Percentiles rank a stretch among this genome's conserved stretches.
These are phyloP conservation scores for Candida sp. DNA, from an alignment of 1,139 yeast genomes.

Conservation along the genomic window DNA sequence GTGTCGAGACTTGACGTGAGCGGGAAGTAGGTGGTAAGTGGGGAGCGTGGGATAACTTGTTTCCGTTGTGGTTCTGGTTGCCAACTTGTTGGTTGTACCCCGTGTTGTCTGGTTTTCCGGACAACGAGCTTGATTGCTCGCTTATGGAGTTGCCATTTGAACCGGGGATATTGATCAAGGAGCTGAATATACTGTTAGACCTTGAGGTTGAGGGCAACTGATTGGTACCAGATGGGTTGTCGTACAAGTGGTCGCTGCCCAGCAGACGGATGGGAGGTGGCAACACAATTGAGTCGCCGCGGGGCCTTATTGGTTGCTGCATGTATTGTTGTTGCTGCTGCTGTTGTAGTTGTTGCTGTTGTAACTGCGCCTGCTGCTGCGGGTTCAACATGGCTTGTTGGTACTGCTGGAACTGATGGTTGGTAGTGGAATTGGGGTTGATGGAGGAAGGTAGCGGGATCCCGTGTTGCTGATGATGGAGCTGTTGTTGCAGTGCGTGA, in stretches of 20 bases:
- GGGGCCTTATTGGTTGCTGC: constrained; percentile 20
- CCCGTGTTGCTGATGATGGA: neutral
- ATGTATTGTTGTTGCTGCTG: constrained; percentile 12
- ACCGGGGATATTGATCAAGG: constrained; percentile 44
- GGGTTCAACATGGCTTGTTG: constrained; percentile 8
- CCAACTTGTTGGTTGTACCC: neutral
- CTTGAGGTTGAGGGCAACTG: constrained; percentile 17
- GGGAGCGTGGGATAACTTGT: constrained; percentile 5
- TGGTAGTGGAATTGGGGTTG: neutral
- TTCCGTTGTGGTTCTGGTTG: neutral
- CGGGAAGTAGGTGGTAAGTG: constrained; percentile 15
- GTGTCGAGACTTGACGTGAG: constrained; percentile 18
- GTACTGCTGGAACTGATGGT: constrained; percentile 6
- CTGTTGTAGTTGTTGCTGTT: constrained; percentile 10
- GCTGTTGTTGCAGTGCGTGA: neutral
- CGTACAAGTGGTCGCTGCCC: constrained; percentile 13
- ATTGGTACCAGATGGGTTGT: constrained; percentile 3
- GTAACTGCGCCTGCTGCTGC: constrained; percentile 10
- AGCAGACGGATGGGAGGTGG: constrained; percentile 30
- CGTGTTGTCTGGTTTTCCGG: neutral
- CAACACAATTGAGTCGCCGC: constrained; percentile 35
- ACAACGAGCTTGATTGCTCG: constrained; percentile 20
- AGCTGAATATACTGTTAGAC: constrained; percentile 47
- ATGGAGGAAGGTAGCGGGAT: constrained; percentile 2
- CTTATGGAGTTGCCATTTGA: constrained; percentile 38